phyloP scores from a whole-genome alignment of 2,329 filamentous ascomycete genomes.

The Emmonsiellopsis sp. region DNA sequence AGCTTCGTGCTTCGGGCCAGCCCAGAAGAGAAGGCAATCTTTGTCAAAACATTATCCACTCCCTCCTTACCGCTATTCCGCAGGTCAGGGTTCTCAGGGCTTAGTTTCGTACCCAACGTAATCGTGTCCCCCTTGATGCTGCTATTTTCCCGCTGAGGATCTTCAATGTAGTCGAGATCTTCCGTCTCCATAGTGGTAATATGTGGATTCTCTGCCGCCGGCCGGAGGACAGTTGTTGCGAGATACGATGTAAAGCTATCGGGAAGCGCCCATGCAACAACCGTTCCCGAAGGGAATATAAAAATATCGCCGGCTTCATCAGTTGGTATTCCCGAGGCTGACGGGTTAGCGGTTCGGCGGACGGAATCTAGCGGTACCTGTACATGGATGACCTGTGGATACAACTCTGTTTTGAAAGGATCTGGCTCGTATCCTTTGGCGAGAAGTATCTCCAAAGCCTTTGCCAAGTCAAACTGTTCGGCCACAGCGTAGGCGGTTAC shows the following conservation, averaged over 20 bases:
- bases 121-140: constrained; percentile 81
- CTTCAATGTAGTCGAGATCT: constrained; percentile 77
- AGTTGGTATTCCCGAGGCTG: constrained; percentile 27
- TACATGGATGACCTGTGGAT: constrained; percentile 58
- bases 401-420: constrained; percentile 52
- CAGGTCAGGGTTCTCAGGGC: constrained; percentile 15
- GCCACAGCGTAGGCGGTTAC: constrained; percentile 60
- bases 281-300: constrained; percentile 86
- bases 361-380: constrained; percentile 40
- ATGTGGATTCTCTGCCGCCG: constrained; percentile 68
- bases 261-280: constrained; percentile 85
- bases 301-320: constrained; percentile 72
- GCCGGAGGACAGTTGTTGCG: constrained; percentile 62
- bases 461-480: constrained; percentile 55
- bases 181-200: constrained; percentile 69
- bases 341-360: constrained; percentile 34
- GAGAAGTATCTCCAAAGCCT: constrained; percentile 49
- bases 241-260: constrained; percentile 62
- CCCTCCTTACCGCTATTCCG: constrained; percentile 23
- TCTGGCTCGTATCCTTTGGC: constrained; percentile 54
- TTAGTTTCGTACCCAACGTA: constrained; percentile 66
- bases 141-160: constrained; percentile 63
- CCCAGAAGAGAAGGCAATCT: constrained; percentile 93
- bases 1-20: constrained; percentile 89
- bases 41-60: constrained; percentile 65